phyloP scores from a whole-genome alignment of 148 eudicot species.

The Vaccinium myrtillus region DNA sequence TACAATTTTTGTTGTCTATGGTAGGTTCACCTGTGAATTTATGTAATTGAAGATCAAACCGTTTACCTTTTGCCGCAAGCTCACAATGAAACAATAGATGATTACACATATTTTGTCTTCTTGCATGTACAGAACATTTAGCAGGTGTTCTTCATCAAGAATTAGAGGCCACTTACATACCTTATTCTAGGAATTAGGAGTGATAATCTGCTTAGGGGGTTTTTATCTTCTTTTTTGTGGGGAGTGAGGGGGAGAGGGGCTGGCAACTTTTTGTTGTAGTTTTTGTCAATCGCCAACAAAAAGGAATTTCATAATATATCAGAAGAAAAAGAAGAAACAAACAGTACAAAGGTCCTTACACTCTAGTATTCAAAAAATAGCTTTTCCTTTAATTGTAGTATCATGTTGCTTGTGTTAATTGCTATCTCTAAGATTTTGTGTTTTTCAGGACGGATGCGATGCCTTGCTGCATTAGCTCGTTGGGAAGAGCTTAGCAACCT shows the following conservation, averaged over 20 bases:
- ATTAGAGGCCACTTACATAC: not conserved
- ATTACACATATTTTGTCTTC: not conserved
- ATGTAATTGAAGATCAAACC: not conserved
- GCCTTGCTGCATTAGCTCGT: slow-evolving; percentile 98
- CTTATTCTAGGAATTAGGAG: not conserved
- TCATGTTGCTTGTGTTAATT: slow-evolving; percentile 1
- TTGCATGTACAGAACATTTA: not conserved
- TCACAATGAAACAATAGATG: not conserved
- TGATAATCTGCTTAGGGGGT: not conserved
- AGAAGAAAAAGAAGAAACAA: not conserved
- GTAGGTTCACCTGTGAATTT: not conserved
- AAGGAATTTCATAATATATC: not conserved
- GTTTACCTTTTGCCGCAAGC: not conserved
- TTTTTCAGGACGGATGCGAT: slow-evolving; percentile 79
- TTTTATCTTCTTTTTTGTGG: not conserved
- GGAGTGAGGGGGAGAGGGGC: not conserved
- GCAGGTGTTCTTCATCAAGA: not conserved
- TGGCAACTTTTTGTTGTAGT: not conserved
- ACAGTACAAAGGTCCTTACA: not conserved
- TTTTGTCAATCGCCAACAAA: not conserved
- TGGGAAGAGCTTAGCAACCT: slow-evolving; percentile 96
- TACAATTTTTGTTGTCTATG: not conserved
- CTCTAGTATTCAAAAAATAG: not conserved
- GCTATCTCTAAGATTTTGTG: not conserved
- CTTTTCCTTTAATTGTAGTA: not conserved